Evolutionary conservation across 176 grass and related monocot species (phyloP).

Genomic region (Pontederia crassipes): DNA sequence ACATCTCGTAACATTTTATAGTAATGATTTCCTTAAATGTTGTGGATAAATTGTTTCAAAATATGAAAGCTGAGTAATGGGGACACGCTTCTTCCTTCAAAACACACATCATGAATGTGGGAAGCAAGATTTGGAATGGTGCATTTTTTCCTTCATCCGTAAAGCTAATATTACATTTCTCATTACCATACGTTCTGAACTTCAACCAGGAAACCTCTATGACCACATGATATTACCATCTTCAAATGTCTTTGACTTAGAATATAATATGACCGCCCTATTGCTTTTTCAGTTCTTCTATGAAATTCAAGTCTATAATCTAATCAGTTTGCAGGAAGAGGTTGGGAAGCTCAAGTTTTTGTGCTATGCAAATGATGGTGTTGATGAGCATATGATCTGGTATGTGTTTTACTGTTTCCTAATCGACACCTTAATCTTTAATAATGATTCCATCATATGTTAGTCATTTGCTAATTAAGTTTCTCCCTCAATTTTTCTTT

Average conservation of each 20-base stretch:
- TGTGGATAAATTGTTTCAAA: too few relatives aligned
- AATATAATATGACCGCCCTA: neutral
- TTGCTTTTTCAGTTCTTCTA: neutral
- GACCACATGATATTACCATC: neutral
- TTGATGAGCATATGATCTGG: constrained; percentile 99
- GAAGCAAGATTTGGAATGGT: too few relatives aligned
- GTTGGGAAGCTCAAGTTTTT: constrained; percentile 70
- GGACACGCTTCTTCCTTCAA: too few relatives aligned
- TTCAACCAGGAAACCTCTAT: too few relatives aligned
- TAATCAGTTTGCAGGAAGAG: constrained; percentile 56
- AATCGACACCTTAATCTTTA: neutral
- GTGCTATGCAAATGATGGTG: constrained; percentile 86
- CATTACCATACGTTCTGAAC: too few relatives aligned
- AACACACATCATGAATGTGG: too few relatives aligned
- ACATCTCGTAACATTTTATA: too few relatives aligned
- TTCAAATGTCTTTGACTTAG: neutral
- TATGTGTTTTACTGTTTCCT: constrained; percentile 28
- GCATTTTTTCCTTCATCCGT: too few relatives aligned
- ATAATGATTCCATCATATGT: neutral
- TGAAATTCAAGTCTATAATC: neutral
- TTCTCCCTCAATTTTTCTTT: neutral
- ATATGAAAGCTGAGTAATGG: too few relatives aligned
- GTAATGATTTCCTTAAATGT: too few relatives aligned
- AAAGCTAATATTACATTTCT: too few relatives aligned
- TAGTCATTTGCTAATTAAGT: neutral